A percentile compares a stretch with the other conserved stretches of the same genome.
Conservation (phyloP, 208 protist species). For the Leishmania gerbilli region DNA sequence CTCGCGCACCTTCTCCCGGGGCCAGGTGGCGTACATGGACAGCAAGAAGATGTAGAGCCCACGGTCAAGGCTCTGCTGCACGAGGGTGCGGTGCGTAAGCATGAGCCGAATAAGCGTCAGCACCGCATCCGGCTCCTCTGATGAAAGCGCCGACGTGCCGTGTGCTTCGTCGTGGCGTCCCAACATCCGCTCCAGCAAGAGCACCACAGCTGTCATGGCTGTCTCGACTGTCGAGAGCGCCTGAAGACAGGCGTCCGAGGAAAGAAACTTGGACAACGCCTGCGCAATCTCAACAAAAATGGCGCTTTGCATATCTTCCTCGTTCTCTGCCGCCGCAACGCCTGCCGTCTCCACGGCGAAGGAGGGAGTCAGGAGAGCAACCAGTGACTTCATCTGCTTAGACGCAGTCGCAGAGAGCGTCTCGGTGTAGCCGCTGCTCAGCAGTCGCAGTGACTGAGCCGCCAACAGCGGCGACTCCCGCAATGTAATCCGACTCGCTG, state of each 20-base stretch:
- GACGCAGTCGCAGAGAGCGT: constrained; percentile 10
- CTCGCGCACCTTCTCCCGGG: constrained; percentile 43
- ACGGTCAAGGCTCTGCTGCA: constrained; percentile 73
- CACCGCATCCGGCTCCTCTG: constrained; percentile 15
- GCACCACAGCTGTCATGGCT: constrained; percentile 26
- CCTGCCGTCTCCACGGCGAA: not conserved
- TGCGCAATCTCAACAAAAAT: constrained; percentile 39
- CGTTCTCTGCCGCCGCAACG: not conserved
- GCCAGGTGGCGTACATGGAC: constrained; percentile 56
- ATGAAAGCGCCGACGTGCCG: not conserved
- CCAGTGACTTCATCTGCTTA: constrained; percentile 24
- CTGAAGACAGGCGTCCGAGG: constrained; percentile 30
- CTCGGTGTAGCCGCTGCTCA: constrained; percentile 22
- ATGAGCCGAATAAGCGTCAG: constrained; percentile 32
- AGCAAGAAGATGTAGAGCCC: constrained; percentile 82
- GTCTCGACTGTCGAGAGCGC: constrained; percentile 28
- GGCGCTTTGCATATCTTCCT: too few relatives aligned
- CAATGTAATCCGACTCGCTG: not conserved
- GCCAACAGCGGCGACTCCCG: constrained; percentile 10
- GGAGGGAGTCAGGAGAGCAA: constrained; percentile 1
- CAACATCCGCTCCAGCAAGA: constrained; percentile 25
- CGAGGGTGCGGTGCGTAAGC: constrained; percentile 46
- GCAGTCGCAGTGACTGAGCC: constrained; percentile 17
- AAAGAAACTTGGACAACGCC: constrained; percentile 26
- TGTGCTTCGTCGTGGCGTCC: not conserved